Evolutionary conservation across 1,139 yeast species (phyloP), one percentile per base, ranked within the genome.

Genomic region (Magnusiomyces sp.): DNA sequence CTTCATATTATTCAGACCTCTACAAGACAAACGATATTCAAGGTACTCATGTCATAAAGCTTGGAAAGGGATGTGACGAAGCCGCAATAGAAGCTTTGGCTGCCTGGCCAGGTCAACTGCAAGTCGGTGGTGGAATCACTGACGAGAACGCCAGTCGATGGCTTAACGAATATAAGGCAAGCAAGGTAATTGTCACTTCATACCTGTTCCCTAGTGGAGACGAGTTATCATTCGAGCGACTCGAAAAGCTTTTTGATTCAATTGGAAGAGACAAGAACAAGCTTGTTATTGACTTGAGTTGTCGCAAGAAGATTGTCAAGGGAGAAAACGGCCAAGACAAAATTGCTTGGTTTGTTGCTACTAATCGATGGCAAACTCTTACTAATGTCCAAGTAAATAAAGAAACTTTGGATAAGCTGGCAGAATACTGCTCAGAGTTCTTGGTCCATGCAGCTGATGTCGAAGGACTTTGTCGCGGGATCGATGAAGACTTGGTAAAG

Each of bases 401-500:
- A 40, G 76, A 75, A 32, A 76, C 86, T 32, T 74, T 92, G 50
- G 64, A 59, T 4, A 55, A 66, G 50, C 74, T 92, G 37, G 69
- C 83, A 13, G 52, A 72, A 47, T 86, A 83, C 65, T 87, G 97
- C 61, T 77, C 79, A 55, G 98, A 92, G 67, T 86, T 90, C 61
- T 71, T 92, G 53, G 82, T 92, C 27, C 99, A 92, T 68, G 98
- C 98, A 2, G 99, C 98, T 0, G 98, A 92, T 65, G 97, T 92
- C 2, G 99, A 92, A 67, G 99, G 99, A 0, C 72, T 92, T 27
- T 92, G 98, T 64, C 76, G 80, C 42, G 99, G 99, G 0, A 86
- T 92, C 42, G 98, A 92, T 61, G 81, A 81, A 60, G 75, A 80
- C 17, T 71, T 92, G 49, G 97, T 92, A 4, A 53, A 56, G 27